Evolutionary conservation across 305 asterid species (phyloP), one percentile per base, ranked within the genome.

Genomic region (Nicotiana rustica): DNA sequence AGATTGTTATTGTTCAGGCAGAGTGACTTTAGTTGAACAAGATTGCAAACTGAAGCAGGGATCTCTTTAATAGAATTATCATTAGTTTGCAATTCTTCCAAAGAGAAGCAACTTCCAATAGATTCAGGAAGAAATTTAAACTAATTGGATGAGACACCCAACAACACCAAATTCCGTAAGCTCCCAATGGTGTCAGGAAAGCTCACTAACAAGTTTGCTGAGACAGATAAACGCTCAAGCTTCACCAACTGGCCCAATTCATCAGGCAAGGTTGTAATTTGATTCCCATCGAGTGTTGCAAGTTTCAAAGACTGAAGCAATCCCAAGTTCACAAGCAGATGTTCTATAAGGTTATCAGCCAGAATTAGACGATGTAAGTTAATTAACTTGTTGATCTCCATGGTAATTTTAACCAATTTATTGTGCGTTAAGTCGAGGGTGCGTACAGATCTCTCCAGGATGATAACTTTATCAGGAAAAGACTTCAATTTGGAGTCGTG

Each of bases 161-260:
- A 88, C 85, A 95, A 89, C 86, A 92, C 90, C 92, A 95, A 87
- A 88, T 94, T 93, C 82, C 98, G 98, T 90, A 95, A 92, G 91
- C 99, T 94, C 87, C 98, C 99, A 41, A 95, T 90, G 2, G 99
- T 95, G 85, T 93, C 98, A 19, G 99, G 98, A 89, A 95, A 88
- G 87, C 86, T 77, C 60, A 62, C 78, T 82, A 95, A 87, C 86
- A 85, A 76, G 84, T 95, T 95, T 66, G 88, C 89, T 25, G 97
- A 92, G 87, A 94, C 86, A 57, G 99, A 92, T 69, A 95, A 89
- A 89, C 85, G 89, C 92, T 95, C 99, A 86, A 95, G 89, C 88
- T 91, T 95, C 91, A 95, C 99, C 89, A 95, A 86, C 86, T 95
- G 99, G 82, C 99, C 99, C 95, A 95, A 86, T 92, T 94, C 99